These are phyloP conservation scores for Candida dubliniensis DNA, from an alignment of 1,139 yeast genomes.

Conservation along the genomic window DNA sequence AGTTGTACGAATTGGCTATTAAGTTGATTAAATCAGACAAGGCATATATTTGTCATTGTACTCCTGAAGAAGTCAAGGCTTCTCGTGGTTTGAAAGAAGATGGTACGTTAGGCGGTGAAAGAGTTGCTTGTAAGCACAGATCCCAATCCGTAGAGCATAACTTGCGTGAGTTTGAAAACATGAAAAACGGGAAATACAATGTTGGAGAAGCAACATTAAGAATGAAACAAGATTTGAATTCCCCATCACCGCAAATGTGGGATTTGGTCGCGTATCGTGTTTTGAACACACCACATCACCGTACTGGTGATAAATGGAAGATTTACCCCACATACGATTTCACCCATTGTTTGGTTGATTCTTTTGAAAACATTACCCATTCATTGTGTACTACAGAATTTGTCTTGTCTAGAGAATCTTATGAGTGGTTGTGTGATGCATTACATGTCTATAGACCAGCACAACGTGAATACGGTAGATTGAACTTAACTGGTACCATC, in stretches of 20 bases:
- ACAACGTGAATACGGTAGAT: slow-evolving; percentile 96
- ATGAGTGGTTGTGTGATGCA: slow-evolving; percentile 98
- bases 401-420: slow-evolving; percentile 85
- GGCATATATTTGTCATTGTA: slow-evolving; percentile 93
- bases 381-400: slow-evolving; percentile 96
- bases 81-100: slow-evolving; percentile 90
- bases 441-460: slow-evolving; percentile 96
- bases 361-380: slow-evolving; percentile 92
- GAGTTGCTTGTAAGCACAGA: slow-evolving; percentile 81
- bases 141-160: slow-evolving; percentile 68
- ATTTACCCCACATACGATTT: slow-evolving; percentile 98
- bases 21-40: slow-evolving; percentile 63
- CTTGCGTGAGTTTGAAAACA: slow-evolving; percentile 76
- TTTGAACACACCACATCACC: slow-evolving; percentile 85
- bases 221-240: slow-evolving; percentile 92
- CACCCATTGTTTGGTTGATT: slow-evolving; percentile 98
- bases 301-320: slow-evolving; percentile 97
- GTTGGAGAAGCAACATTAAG: slow-evolving; percentile 94
- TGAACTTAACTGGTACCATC: slow-evolving; percentile 91
- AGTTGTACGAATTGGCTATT: slow-evolving; percentile 85
- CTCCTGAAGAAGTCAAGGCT: slow-evolving; percentile 85
- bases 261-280: slow-evolving; percentile 98
- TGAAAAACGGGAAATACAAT: slow-evolving; percentile 85
- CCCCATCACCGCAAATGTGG: slow-evolving; percentile 99
- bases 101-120: slow-evolving; percentile 91